Evolutionary conservation across 2,329 filamentous ascomycete genomes (phyloP), one percentile per base, ranked within the genome.

Genomic region (Rhynchosporium agropyri): DNA sequence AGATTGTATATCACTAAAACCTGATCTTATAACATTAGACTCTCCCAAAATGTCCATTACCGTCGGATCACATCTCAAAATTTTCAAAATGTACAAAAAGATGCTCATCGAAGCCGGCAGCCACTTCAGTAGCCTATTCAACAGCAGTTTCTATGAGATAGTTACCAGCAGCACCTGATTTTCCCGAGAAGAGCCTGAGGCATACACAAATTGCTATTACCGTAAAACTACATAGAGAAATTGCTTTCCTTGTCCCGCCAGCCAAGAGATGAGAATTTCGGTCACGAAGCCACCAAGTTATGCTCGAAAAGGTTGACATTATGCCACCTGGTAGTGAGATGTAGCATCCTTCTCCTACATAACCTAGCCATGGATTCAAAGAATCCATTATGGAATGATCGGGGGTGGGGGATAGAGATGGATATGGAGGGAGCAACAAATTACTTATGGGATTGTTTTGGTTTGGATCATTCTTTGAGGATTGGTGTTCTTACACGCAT

Each of bases 71-170:
- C n/a, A 54, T 1, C 36, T 3, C 5, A 60, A 45, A 20, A 15
- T 55, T 4, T 64, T 64, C 49, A 49, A 50, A 3, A 49, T 65
- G 8, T 60, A 63, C 53, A 57, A 63, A 36, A 46, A 56, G 2
- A 60, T 67, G n/a, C 58, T 67, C 28, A 8, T 28, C 31, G 29
- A 62, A 26, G 54, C 61, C n/a, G 54, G 59, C 13, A 40, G 43
- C 36, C 62, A 56, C 58, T 67, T 67, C 33, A 28, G 43, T 4
- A 61, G 58, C 15, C 51, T 67, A 33, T 62, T 67, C 15, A 46
- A 61, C 29, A 40, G 48, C 28, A 38, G 20, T 12, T 57, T 60
- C 8, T 10, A 43, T 33, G 56, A 66, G 20, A 43, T 28, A 13
- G 9, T 4, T 15, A 40, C 4, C n/a, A 8, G 51, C 36, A 38